Conservation (phyloP, 352 stramenopile genomes). For the Globisporangium uncinulatum region DNA sequence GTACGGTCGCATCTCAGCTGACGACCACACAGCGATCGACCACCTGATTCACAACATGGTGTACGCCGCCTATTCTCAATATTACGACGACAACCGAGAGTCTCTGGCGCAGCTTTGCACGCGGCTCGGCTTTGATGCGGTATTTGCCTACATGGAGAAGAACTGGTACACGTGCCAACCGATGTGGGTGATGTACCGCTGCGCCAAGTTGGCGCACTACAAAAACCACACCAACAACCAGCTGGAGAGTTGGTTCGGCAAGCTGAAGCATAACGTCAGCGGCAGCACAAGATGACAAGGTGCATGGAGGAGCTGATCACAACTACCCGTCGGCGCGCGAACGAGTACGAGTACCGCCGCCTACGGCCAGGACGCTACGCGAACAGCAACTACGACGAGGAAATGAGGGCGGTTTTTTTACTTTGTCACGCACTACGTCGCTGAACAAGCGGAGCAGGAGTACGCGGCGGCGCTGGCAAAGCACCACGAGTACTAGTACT, state of each 20-base stretch:
- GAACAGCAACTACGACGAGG: background rate
- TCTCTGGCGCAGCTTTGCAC: background rate
- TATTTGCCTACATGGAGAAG: background rate
- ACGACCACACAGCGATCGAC: too few species aligned
- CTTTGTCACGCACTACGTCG: background rate
- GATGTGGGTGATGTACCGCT: background rate
- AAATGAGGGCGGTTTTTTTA: background rate
- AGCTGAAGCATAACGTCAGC: background rate
- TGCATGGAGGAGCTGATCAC: background rate
- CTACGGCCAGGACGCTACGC: background rate
- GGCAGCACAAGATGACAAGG: background rate
- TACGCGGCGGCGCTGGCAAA: background rate
- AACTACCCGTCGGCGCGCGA: background rate
- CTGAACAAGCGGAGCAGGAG: background rate
- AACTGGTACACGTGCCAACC: background rate
- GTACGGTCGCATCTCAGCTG: constrained; percentile 16
- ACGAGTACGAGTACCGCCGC: background rate
- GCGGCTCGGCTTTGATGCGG: background rate
- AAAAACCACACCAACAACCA: background rate
- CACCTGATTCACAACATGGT: constrained; percentile 12
- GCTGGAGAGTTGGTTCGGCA: background rate
- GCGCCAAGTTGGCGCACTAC: too few species aligned
- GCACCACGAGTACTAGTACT: background rate
- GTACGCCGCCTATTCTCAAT: background rate
- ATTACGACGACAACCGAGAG: constrained; percentile 8